These are phyloP conservation scores for Huiozyma sinensis DNA, from an alignment of 805 yeast genomes.

Conservation along the genomic window DNA sequence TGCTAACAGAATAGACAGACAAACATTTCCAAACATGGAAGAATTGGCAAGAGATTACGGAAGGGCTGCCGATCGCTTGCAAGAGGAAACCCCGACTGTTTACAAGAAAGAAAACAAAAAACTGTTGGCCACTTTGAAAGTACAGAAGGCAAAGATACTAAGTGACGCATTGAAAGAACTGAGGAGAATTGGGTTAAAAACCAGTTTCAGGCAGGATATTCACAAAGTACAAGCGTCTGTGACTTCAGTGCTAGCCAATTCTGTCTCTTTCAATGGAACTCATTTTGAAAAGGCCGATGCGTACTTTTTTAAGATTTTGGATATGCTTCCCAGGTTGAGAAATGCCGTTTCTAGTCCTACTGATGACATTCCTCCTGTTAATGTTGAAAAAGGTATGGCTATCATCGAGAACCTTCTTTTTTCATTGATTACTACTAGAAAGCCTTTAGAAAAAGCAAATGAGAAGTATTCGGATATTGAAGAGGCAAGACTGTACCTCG, in stretches of 20 bases:
- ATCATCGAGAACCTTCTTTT: slow-evolving; percentile 61
- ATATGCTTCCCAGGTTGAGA: slow-evolving; percentile 70
- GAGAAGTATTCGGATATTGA: slow-evolving; percentile 11
- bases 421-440: slow-evolving; percentile 43
- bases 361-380: slow-evolving; percentile 62
- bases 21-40: slow-evolving; percentile 38
- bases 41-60: slow-evolving; percentile 45
- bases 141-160: slow-evolving; percentile 70
- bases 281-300: slow-evolving; percentile 37
- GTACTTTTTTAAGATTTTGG: slow-evolving; percentile 61
- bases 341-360: slow-evolving; percentile 48
- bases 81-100: slow-evolving; percentile 66
- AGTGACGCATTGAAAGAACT: slow-evolving; percentile 70
- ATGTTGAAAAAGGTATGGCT: slow-evolving; percentile 67
- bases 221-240: slow-evolving; percentile 51
- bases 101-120: slow-evolving; percentile 69
- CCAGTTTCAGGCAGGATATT: slow-evolving; percentile 56
- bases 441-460: slow-evolving; percentile 32
- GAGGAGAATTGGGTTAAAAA: slow-evolving; percentile 64
- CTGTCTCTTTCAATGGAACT: slow-evolving; percentile 35
- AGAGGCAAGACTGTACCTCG: slow-evolving; percentile 13
- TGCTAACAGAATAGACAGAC: slow-evolving; percentile 25
- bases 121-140: slow-evolving; percentile 54
- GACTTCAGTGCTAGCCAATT: slow-evolving; percentile 47
- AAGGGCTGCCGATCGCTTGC: slow-evolving; percentile 49